phyloP scores from a whole-genome alignment of 257 asterid genomes.

The Nicotiana otophora region DNA sequence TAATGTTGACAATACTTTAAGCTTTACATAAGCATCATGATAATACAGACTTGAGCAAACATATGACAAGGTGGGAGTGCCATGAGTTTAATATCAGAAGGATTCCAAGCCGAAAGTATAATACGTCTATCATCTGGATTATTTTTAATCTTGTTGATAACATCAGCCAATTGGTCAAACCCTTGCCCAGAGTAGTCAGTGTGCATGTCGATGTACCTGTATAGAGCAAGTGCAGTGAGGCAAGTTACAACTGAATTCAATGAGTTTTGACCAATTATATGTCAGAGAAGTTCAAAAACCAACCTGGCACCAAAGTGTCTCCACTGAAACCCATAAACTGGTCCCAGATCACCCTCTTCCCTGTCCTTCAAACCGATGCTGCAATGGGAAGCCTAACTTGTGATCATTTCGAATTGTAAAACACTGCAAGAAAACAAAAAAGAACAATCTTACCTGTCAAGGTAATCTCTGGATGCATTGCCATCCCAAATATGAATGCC shows the following conservation, averaged over 20 bases:
- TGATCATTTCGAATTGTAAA: background rate
- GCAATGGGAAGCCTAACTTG: slow-evolving; percentile 1
- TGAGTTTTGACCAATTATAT: slow-evolving; percentile 4
- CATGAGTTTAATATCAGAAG: slow-evolving; percentile 41
- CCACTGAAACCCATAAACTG: slow-evolving; percentile 49
- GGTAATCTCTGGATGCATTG: slow-evolving; percentile 46
- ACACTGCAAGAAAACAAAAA: background rate
- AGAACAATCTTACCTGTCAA: slow-evolving; percentile 30
- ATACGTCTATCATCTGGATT: slow-evolving; percentile 45
- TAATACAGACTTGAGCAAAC: slow-evolving; percentile 40
- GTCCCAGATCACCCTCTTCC: slow-evolving; percentile 51
- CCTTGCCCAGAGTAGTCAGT: slow-evolving; percentile 44
- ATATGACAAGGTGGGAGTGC: slow-evolving; percentile 53
- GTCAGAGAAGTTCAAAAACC: slow-evolving; percentile 4
- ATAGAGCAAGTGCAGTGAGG: background rate
- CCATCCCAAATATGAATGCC: slow-evolving; percentile 56
- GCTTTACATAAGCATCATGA: background rate
- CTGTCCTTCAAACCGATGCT: slow-evolving; percentile 41
- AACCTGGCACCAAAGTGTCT: slow-evolving; percentile 46
- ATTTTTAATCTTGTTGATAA: slow-evolving; percentile 32
- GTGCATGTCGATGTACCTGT: slow-evolving; percentile 45
- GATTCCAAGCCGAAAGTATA: slow-evolving; percentile 48
- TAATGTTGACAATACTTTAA: background rate
- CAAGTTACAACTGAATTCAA: background rate
- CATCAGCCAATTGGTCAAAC: slow-evolving; percentile 39